Conservation (phyloP, 2,329 filamentous ascomycete species). For the Calonectria hawksworthii region DNA sequence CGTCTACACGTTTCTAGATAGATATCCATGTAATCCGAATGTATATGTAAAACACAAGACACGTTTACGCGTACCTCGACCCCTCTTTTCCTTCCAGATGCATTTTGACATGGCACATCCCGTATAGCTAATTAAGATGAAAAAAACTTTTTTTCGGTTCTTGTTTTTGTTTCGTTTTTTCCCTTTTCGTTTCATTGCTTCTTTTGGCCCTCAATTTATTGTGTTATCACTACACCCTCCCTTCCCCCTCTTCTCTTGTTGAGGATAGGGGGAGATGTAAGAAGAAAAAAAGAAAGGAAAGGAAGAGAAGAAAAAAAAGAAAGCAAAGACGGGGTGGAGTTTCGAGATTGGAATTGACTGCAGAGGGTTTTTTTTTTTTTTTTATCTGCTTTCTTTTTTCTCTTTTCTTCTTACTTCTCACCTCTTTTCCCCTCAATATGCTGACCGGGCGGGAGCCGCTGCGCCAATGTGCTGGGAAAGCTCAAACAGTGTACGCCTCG, state of each 20-base stretch:
- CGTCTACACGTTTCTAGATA: neutral
- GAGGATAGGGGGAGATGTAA: neutral
- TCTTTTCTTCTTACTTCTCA: neutral
- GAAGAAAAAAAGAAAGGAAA: neutral
- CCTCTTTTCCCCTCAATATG: neutral
- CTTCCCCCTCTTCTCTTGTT: too few species aligned
- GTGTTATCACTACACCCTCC: neutral
- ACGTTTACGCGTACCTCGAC: neutral
- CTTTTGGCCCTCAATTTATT: neutral
- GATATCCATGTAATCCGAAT: slow-evolving; percentile 11
- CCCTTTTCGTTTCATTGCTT: neutral
- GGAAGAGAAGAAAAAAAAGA: neutral
- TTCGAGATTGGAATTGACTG: neutral
- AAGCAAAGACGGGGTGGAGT: too few species aligned
- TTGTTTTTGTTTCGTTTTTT: neutral
- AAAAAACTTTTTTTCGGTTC: neutral
- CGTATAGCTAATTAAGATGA: neutral
- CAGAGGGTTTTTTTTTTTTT: neutral
- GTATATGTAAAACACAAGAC: slow-evolving; percentile 7
- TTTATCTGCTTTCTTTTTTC: neutral
- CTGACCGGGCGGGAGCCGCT: too few species aligned
- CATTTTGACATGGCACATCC: neutral
- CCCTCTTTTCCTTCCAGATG: neutral
- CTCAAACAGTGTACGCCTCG: neutral
- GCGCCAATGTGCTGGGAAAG: neutral